phyloP scores from a whole-genome alignment of 306 rosid genomes.

The Corylus avellana region DNA sequence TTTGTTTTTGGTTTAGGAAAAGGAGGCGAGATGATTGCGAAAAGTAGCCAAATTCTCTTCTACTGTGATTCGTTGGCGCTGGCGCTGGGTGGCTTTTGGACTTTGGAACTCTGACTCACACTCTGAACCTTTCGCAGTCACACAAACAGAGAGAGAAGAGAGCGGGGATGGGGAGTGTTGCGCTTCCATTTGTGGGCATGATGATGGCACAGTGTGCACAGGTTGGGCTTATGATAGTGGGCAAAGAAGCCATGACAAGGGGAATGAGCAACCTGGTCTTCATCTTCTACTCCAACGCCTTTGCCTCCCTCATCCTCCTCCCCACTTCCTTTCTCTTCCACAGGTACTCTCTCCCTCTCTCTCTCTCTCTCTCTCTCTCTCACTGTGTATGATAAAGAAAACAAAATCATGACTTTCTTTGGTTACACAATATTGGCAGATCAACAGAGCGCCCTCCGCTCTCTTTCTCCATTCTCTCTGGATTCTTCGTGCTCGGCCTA shows the following conservation, averaged over 20 bases:
- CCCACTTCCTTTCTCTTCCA: conserved; percentile 44
- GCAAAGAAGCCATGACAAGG: conserved; percentile 63
- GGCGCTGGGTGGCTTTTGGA: not conserved
- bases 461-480: not conserved
- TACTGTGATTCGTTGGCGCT: not conserved
- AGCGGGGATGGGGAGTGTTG: conserved; percentile 43
- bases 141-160: not conserved
- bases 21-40: no score
- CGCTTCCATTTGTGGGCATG: conserved; percentile 65
- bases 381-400: not conserved
- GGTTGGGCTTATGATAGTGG: conserved; percentile 61
- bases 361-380: not conserved
- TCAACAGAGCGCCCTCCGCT: not conserved
- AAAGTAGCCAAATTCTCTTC: not conserved
- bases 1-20: no score
- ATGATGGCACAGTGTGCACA: conserved; percentile 65
- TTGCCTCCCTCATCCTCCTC: conserved; percentile 68
- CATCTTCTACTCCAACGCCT: conserved; percentile 64
- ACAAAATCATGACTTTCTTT: not conserved
- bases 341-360: not conserved
- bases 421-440: not conserved
- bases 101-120: not conserved
- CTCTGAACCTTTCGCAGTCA: not conserved
- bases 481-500: not conserved
- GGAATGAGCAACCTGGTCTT: conserved; percentile 73